Evolutionary conservation across 352 stramenopile species (phyloP), one percentile per base, ranked within the genome.

Genomic region (Phytophthora agathidicida): DNA sequence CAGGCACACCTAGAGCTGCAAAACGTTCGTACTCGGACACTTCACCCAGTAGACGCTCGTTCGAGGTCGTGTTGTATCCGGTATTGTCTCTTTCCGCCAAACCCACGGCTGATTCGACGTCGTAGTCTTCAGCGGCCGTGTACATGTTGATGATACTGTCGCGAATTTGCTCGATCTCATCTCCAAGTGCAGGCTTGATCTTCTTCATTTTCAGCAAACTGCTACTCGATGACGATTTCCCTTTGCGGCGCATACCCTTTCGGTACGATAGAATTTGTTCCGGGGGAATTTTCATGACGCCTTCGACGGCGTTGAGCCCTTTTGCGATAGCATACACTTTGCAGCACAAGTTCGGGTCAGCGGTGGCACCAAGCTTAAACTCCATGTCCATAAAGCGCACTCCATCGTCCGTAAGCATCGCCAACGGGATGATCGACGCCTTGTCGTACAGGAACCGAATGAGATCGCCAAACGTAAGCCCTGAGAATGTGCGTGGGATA

Each of bases 361-460:
- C 80, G 0, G 80, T 90, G 1, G 65, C 78, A 2, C 84, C 84
- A 6, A 93, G 57, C 50, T 93, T 93, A 59, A 91, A 93, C 10
- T 90, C 80, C 63, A 87, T 81, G 38, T 91, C 82, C 9, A 89
- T 73, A 20, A 91, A 84, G 35, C 85, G 70, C 11, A 89, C 80
- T 8, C 80, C 76, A 32, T 81, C 71, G 14, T 87, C 80, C 0
- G 78, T 88, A 0, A 91, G 68, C 65, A 93, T 80, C 0, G 81
- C 84, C 7, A 93, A 26, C 3, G 76, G 77, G 11, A 93, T 82
- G 5, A 93, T 73, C 0, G 75, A 69, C 16, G 71, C 71, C 20
- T 91, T 90, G 19, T 93, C 82, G 60, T 88, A 93, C 9, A 93
- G 49, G 47, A 93, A 93, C 11, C 78, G 80, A 27, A 88, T 86